A percentile compares a stretch with the other conserved stretches of the same genome.
Conservation (phyloP, 768 basidiomycete species). For the Chiua virens region DNA sequence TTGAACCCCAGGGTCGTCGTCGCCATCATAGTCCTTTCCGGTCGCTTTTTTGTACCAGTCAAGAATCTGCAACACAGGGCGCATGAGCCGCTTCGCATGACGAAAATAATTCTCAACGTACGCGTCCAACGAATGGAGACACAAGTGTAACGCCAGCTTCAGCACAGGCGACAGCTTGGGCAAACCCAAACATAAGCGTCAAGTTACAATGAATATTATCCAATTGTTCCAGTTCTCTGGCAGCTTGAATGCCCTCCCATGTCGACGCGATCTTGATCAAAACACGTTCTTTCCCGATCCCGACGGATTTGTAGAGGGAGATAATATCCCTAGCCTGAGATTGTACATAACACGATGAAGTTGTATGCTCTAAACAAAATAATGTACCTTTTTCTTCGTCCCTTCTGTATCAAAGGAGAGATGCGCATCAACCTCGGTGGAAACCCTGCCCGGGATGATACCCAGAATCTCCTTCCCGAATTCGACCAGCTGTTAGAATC, state of each 20-base stretch:
- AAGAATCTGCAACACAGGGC: conserved; percentile 63
- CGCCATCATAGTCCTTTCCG: conserved; percentile 82
- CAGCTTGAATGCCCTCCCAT: conserved; percentile 99
- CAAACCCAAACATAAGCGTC: conserved; percentile 96
- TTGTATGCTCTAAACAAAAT: too few species aligned
- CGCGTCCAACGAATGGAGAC: conserved; percentile 96
- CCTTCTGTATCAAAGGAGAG: conserved; percentile 90
- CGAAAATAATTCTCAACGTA: conserved; percentile 41
- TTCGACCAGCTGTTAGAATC: conserved; percentile 74
- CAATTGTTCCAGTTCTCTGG: conserved; percentile 85
- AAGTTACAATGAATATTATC: conserved; percentile 96
- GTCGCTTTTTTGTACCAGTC: conserved; percentile 96
- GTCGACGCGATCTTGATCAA: conserved; percentile 99
- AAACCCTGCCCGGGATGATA: conserved; percentile 96
- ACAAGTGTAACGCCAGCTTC: conserved; percentile 96
- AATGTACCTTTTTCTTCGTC: conserved; percentile 73
- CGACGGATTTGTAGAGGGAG: conserved; percentile 85
- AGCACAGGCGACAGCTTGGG: conserved; percentile 95
- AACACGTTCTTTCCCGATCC: conserved; percentile 86
- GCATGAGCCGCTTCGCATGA: conserved; percentile 29
- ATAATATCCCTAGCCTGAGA: conserved; percentile 76
- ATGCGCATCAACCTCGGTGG: conserved; percentile 95
- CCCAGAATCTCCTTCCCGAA: conserved; percentile 92
- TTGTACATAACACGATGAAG: not conserved
- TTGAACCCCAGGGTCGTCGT: conserved; percentile 91